phyloP scores from a whole-genome alignment of 176 grass and related monocot genomes.

The Tillandsia leiboldiana region DNA sequence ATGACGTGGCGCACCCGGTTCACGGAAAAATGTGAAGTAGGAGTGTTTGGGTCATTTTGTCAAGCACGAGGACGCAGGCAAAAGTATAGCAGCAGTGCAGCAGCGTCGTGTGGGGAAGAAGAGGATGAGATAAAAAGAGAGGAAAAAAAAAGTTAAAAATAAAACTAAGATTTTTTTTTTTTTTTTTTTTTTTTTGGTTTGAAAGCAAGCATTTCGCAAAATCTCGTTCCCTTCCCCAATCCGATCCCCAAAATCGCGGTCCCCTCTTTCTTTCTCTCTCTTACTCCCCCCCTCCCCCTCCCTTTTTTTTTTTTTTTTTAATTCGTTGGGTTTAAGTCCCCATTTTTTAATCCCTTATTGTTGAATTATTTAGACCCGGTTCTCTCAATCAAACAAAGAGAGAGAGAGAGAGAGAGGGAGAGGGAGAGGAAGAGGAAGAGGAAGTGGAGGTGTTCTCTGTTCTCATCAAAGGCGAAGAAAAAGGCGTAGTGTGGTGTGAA shows the following conservation, averaged over 20 bases:
- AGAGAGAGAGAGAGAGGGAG: neutral
- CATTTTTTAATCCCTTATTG: constrained; percentile 23
- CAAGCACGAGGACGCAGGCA: neutral
- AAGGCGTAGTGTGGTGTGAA: neutral
- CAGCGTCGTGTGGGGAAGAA: neutral
- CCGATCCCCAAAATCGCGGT: constrained; percentile 30
- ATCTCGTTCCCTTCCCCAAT: constrained; percentile 12
- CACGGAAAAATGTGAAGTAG: too few species aligned
- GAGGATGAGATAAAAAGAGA: neutral
- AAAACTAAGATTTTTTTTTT: neutral
- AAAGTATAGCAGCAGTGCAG: neutral
- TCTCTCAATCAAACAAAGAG: neutral
- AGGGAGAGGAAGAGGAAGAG: neutral
- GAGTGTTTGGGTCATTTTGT: too few species aligned
- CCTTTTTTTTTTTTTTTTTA: constrained; percentile 19
- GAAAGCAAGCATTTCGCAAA: neutral
- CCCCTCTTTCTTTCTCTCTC: constrained; percentile 4
- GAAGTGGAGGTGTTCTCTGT: too few species aligned
- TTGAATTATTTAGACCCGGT: constrained; percentile 27
- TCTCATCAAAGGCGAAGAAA: too few species aligned
- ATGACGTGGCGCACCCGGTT: too few species aligned
- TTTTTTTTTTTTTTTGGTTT: neutral
- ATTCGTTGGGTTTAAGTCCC: neutral
- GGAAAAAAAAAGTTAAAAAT: neutral
- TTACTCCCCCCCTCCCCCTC: neutral